These are phyloP conservation scores for Rhodotorula sp. DNA, from an alignment of 1,284 basidiomycete genomes.

Conservation along the genomic window DNA sequence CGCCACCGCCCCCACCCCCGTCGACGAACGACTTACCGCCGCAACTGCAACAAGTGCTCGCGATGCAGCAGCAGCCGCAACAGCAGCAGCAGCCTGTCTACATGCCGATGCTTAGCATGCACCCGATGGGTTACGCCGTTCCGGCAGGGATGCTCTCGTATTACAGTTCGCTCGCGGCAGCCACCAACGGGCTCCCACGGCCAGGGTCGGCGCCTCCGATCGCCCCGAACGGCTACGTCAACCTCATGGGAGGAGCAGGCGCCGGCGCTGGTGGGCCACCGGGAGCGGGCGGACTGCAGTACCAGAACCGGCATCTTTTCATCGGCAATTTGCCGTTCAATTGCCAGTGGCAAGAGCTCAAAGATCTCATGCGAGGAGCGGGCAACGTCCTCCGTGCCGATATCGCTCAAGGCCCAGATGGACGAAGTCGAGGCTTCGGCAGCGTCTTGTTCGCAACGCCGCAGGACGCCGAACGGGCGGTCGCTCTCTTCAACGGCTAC, in stretches of 20 bases:
- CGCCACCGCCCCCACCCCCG: not conserved
- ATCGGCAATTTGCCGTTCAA: slow-evolving; percentile 88
- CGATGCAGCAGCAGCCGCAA: slow-evolving; percentile 5
- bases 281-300: slow-evolving; percentile 5
- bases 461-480: slow-evolving; percentile 78
- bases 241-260: not conserved
- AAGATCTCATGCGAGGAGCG: slow-evolving; percentile 91
- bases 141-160: slow-evolving; percentile 16
- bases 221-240: not conserved
- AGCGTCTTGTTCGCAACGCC: slow-evolving; percentile 81
- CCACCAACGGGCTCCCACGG: not conserved
- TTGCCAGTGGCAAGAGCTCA: slow-evolving; percentile 95
- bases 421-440: slow-evolving; percentile 80
- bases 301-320: slow-evolving; percentile 57
- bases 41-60: slow-evolving; percentile 11
- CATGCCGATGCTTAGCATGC: slow-evolving; percentile 13
- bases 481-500: slow-evolving; percentile 50
- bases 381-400: slow-evolving; percentile 93
- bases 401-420: slow-evolving; percentile 79
- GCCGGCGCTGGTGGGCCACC: not conserved
- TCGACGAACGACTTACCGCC: slow-evolving; percentile 8
- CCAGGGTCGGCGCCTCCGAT: slow-evolving; percentile 4
- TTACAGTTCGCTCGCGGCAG: slow-evolving; percentile 10
- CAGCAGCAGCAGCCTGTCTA: not conserved
- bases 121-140: slow-evolving; percentile 25